Base-by-base conservation (phyloP, 345 rosid genomes). In the Psidium friedrichsthalianum region DNA sequence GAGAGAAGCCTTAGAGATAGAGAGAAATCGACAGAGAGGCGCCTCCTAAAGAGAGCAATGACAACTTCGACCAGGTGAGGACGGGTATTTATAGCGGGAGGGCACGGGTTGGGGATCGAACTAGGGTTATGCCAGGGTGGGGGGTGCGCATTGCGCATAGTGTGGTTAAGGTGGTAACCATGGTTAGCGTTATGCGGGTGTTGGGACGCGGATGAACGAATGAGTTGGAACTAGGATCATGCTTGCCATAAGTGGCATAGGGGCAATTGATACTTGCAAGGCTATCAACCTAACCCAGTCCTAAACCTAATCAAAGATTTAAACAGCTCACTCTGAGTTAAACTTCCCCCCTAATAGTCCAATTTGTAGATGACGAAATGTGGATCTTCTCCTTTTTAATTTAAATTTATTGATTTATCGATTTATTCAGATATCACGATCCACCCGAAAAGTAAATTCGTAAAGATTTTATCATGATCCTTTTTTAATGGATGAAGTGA, bases 71-170 rank as follows among this genome's bases (percentile, higher is more conserved):
- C 36, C 36, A 36, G 36, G 36, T 36, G 36, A 36, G 36, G 36
- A 36, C 6, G 69, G 56, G 47, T 21, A 36, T 78, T 74, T 85
- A 85, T 85, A 85, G 47, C 52, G 55, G 55, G 21, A 1, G 4
- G 47, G 47, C 44, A 10, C 44, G 5, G 53, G 55, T 5, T 6
- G 55, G 36, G 36, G 36, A 36, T 53, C 55, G 55, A 16, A 21
- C 44, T 85, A 42, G 82, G 83, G 86, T 40, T 52, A 27, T 2
- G 58, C 21, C 47, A 0, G 81, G 81, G 51, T 0, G 0, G 44
- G 78, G 86, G 83, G n/a, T 85, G 86, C 86, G 86, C 83, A 84
- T 4, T 84, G 85, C 85, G 85, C 85, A 47, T 15, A 1, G 15
- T 8, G 56, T 64, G 85, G 85, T 83, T 83, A 59, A 16, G 0